Base-by-base conservation (phyloP, 192 early-diverging fungal species). In the Spizellomyces sp. region DNA sequence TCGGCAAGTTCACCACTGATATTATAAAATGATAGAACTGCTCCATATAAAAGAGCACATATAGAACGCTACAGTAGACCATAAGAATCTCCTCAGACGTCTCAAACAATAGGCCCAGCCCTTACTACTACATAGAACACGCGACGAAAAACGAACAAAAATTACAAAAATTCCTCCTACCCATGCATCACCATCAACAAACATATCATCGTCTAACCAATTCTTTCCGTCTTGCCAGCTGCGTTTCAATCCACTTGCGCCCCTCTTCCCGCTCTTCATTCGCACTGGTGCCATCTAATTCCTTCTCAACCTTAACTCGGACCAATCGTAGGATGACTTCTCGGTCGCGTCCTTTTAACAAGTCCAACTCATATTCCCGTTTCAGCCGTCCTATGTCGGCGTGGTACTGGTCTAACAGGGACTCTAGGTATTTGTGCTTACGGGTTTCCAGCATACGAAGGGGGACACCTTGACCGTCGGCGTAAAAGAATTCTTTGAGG, bases 401-500 rank as follows among this genome's bases (percentile, higher is more conserved):
- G 44, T 61, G 44, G 66, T 86, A 83, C n/a, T 64, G 42, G 17
- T 62, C 69, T 7, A 77, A 46, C 41, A 83, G 66, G 17, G 73
- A 71, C 52, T 69, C 50, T 27, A 48, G 44, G 5, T 65, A 46
- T n/a, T 65, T 65, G 70, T 83, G 86, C 60, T 78, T 79, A 12
- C 68, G 64, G 21, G 81, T 77, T 61, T 83, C 80, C 14, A 83
- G 72, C n/a, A 67, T 60, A 14, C 68, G 58, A 22, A 79, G 75
- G 36, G 80, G 55, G 9, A 86, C 66, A 10, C 84, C 84, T 8
- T 72, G 66, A 27, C 84, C 83, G 54, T 82, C 83, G 1, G 80
- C 85, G 58, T 86, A 75, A 73, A 86, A 85, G 59, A 86, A 86
- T 21, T 82, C 69, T 41, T 74, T 72, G 27, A 86, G 75, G 50